Evolutionary conservation across 1,139 yeast species (phyloP).

Genomic region (Meyerozyma carpophila): DNA sequence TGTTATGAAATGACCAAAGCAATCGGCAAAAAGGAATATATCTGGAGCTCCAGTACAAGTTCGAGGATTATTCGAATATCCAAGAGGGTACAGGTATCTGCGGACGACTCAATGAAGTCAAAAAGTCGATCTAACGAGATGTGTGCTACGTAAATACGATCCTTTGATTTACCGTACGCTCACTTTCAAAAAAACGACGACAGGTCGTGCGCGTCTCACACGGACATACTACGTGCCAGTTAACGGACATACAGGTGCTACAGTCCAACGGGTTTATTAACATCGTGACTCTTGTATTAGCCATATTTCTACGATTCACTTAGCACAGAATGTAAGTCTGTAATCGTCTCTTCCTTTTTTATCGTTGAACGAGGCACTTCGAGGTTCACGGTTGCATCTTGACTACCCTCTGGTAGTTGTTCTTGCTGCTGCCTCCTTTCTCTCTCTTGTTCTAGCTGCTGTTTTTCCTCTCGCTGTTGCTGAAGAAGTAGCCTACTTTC

Average conservation of each 20-base stretch:
- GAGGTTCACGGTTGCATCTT: background rate
- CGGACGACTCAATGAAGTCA: background rate
- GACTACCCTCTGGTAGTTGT: constrained; percentile 1
- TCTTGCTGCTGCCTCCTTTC: background rate
- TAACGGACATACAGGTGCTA: background rate
- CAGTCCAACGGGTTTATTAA: background rate
- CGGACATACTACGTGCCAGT: background rate
- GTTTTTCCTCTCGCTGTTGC: background rate
- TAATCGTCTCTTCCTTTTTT: constrained; percentile 49
- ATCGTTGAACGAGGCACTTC: constrained; percentile 8
- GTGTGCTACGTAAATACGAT: background rate
- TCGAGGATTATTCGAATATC: background rate
- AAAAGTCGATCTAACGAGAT: background rate
- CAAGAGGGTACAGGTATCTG: background rate
- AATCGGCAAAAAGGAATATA: background rate
- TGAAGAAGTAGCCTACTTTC: constrained; percentile 4
- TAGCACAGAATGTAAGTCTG: constrained; percentile 47
- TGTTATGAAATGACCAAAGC: background rate
- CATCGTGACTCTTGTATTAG: background rate
- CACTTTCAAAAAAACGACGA: background rate
- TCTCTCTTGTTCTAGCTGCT: background rate
- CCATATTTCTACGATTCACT: background rate
- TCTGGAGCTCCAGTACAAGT: background rate
- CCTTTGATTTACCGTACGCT: background rate
- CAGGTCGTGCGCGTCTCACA: background rate